Evolutionary conservation across 495 filamentous ascomycete genomes (phyloP).

Genomic region (Parachaetomium inaequale): DNA sequence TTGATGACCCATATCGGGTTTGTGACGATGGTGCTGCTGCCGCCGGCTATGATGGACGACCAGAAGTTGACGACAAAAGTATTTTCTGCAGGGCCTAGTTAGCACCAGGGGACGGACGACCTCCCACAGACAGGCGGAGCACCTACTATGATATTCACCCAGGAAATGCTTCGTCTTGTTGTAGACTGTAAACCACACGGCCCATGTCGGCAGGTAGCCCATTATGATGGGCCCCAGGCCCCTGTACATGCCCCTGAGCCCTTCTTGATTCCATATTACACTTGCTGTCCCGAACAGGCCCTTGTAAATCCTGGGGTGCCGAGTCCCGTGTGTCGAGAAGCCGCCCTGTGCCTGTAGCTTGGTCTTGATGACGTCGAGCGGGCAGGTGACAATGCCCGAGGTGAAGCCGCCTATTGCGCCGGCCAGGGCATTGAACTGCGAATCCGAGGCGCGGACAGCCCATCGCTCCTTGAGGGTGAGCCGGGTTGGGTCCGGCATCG

Average conservation of each 20-base stretch:
- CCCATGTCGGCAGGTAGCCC: slow-evolving; percentile 96
- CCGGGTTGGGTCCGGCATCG: slow-evolving; percentile 36
- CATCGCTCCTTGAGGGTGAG: slow-evolving; percentile 57
- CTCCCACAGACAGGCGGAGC: not conserved
- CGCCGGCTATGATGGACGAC: slow-evolving; percentile 85
- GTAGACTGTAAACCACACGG: slow-evolving; percentile 95
- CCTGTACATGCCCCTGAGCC: slow-evolving; percentile 85
- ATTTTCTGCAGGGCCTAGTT: slow-evolving; percentile 32
- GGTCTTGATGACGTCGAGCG: slow-evolving; percentile 98
- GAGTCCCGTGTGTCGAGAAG: slow-evolving; percentile 49
- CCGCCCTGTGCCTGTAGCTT: slow-evolving; percentile 95
- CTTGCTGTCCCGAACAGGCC: slow-evolving; percentile 83
- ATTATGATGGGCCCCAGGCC: slow-evolving; percentile 90
- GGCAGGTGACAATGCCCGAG: slow-evolving; percentile 92
- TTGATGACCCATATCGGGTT: slow-evolving; percentile 99
- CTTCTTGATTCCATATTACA: slow-evolving; percentile 82
- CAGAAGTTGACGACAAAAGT: slow-evolving; percentile 52
- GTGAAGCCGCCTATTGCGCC: slow-evolving; percentile 86
- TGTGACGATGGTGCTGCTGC: slow-evolving; percentile 89
- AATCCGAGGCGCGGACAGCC: slow-evolving; percentile 45
- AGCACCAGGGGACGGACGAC: not conserved
- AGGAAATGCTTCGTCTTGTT: slow-evolving; percentile 77
- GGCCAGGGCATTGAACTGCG: slow-evolving; percentile 61
- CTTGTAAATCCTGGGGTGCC: slow-evolving; percentile 62
- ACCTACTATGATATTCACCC: slow-evolving; percentile 62